phyloP scores from a whole-genome alignment of 805 yeast genomes.

The Candida chauliodis region DNA sequence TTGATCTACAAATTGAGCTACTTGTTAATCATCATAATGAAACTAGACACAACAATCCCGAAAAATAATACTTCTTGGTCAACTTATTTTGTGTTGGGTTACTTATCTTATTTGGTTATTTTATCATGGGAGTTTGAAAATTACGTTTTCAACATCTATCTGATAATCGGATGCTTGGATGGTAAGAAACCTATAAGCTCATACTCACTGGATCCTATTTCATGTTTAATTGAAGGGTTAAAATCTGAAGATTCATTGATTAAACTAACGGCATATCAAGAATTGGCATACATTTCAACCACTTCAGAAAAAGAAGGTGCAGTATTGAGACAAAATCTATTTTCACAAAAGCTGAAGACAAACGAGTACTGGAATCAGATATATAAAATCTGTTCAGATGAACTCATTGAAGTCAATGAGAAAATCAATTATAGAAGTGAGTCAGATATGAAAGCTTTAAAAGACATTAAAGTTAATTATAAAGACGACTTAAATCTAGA shows the following conservation, averaged over 20 bases:
- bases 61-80: slow-evolving; percentile 28
- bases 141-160: slow-evolving; percentile 58
- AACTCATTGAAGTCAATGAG: slow-evolving; percentile 48
- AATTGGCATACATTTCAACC: slow-evolving; percentile 61
- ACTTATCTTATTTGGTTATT: slow-evolving; percentile 31
- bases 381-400: slow-evolving; percentile 55
- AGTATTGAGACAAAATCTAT: slow-evolving; percentile 51
- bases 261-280: slow-evolving; percentile 71
- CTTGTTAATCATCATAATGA: slow-evolving; percentile 25
- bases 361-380: slow-evolving; percentile 56
- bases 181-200: slow-evolving; percentile 59
- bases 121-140: slow-evolving; percentile 54
- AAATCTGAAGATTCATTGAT: slow-evolving; percentile 26
- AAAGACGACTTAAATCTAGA: slow-evolving; percentile 14
- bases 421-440: slow-evolving; percentile 33
- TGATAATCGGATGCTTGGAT: slow-evolving; percentile 69
- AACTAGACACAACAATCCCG: slow-evolving; percentile 43
- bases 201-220: slow-evolving; percentile 58
- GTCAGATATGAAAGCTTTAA: slow-evolving; percentile 27
- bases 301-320: slow-evolving; percentile 37
- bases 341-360: slow-evolving; percentile 44
- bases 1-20: slow-evolving; percentile 36
- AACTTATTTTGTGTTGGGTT: slow-evolving; percentile 25
- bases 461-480: slow-evolving; percentile 15
- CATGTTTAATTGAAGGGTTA: slow-evolving; percentile 62